Evolutionary conservation across 78 protist genomes (phyloP).

Genomic region (Mantamonas sphyraenae): DNA sequence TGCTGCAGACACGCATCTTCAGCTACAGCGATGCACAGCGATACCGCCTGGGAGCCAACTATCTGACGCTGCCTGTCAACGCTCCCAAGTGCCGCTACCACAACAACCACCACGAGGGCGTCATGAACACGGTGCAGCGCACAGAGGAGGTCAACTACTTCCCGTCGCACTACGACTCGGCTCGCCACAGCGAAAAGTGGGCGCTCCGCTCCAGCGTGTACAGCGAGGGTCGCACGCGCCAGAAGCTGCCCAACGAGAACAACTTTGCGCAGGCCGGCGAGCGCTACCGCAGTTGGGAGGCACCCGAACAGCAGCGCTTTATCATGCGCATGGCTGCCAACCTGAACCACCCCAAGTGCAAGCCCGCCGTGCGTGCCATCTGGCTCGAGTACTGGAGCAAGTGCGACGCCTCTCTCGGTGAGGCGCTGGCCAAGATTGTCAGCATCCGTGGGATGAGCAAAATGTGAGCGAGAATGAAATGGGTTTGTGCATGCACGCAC

Average conservation of each 20-base stretch:
- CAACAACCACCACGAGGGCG: background rate
- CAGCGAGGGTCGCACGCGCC: background rate
- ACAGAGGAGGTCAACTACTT: background rate
- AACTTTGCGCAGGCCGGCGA: background rate
- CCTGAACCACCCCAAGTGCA: background rate
- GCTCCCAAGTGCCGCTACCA: too few species aligned
- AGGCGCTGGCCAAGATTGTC: background rate
- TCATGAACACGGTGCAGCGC: background rate
- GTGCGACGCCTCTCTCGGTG: background rate
- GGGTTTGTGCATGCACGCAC: too few species aligned
- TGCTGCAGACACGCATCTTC: slow-evolving; percentile 35
- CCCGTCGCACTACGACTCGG: background rate
- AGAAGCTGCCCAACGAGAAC: background rate
- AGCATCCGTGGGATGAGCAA: too few species aligned
- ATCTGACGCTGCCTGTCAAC: too few species aligned
- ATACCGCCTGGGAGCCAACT: slow-evolving; percentile 36
- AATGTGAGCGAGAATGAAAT: too few species aligned
- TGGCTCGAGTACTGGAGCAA: background rate
- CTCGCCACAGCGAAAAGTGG: too few species aligned
- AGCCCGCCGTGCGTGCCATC: background rate
- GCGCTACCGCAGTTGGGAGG: background rate
- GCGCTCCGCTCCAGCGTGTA: background rate
- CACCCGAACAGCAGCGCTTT: background rate
- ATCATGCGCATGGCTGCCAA: background rate
- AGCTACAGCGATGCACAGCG: slow-evolving; percentile 47